These are phyloP conservation scores for Xerocomus subilludens DNA, from an alignment of 1,284 basidiomycete genomes.

Conservation along the genomic window DNA sequence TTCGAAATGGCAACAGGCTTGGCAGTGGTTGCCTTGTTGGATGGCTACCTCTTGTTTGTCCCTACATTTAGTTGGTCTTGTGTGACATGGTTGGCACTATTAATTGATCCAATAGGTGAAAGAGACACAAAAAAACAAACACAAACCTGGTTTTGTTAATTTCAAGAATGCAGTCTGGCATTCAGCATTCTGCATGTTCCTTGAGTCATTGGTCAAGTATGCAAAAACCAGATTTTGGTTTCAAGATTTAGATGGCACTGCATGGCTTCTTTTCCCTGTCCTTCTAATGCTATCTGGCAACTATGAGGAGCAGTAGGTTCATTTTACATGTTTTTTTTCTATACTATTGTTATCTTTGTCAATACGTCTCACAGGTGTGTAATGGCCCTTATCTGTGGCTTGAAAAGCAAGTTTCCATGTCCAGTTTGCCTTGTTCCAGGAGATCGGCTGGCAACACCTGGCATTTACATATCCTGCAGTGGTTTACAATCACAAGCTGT, in stretches of 20 bases:
- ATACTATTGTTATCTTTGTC: no score
- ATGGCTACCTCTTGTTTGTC: conserved; percentile 56
- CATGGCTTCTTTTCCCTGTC: conserved; percentile 12
- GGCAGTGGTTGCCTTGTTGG: conserved; percentile 58
- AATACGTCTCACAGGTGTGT: conserved; percentile 1
- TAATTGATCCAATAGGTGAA: conserved; percentile 32
- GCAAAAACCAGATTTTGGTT: conserved; percentile 32
- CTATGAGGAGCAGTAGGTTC: conserved; percentile 42
- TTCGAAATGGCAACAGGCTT: conserved; percentile 54
- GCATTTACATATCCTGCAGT: background rate
- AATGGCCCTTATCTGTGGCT: conserved; percentile 24
- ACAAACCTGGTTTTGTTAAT: conserved; percentile 48
- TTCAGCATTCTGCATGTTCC: conserved; percentile 26
- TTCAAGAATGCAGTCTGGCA: conserved; percentile 55
- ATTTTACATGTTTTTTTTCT: background rate
- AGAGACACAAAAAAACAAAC: conserved; percentile 43
- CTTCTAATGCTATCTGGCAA: conserved; percentile 38
- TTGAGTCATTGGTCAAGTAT: conserved; percentile 25
- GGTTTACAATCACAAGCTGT: background rate
- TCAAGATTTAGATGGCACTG: conserved; percentile 15
- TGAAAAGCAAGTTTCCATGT: conserved; percentile 28
- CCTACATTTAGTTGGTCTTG: background rate
- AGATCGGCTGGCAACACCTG: conserved; percentile 4
- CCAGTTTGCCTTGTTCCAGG: conserved; percentile 26
- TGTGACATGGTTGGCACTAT: background rate